Percentiles rank a stretch among this genome's conserved stretches.
Evolutionary conservation across 1,284 basidiomycete species (phyloP).

Genomic region (Bjerkandera adusta): DNA sequence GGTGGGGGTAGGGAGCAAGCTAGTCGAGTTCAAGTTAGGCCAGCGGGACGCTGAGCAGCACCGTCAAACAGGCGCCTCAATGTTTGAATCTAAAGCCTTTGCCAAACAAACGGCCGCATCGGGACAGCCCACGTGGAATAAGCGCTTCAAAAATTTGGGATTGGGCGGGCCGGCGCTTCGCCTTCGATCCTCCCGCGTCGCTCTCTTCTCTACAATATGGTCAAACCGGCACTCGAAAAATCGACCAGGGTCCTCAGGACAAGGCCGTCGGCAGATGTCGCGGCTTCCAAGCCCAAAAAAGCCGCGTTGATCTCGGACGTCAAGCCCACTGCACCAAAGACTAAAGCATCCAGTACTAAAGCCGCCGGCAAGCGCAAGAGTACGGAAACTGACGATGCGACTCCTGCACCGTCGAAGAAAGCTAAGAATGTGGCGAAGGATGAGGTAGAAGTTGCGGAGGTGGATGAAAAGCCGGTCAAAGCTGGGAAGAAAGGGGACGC

Average conservation of each 20-base stretch:
- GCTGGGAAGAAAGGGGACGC: conserved; percentile 4
- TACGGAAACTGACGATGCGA: conserved; percentile 19
- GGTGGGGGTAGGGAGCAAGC: neutral
- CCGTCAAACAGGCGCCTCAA: conserved; percentile 10
- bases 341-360: conserved; percentile 13
- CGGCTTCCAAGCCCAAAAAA: conserved; percentile 7
- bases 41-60: neutral
- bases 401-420: conserved; percentile 4
- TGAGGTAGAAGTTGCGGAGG: conserved; percentile 10
- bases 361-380: conserved; percentile 18
- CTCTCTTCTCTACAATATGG: conserved; percentile 10
- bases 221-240: conserved; percentile 17
- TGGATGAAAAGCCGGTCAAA: conserved; percentile 14
- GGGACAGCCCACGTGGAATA: conserved; percentile 5
- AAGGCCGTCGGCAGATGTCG: conserved; percentile 1
- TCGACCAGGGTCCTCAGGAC: conserved; percentile 13
- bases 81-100: conserved; percentile 21
- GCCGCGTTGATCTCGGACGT: neutral
- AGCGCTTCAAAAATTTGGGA: conserved; percentile 13
- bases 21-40: conserved; percentile 3
- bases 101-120: conserved; percentile 18
- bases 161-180: neutral
- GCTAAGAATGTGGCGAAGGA: conserved; percentile 14
- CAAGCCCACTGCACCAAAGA: conserved; percentile 7
- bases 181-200: conserved; percentile 4